These are phyloP conservation scores for Ramularia endophylla DNA, from an alignment of 2,329 filamentous ascomycete genomes.

Conservation along the genomic window DNA sequence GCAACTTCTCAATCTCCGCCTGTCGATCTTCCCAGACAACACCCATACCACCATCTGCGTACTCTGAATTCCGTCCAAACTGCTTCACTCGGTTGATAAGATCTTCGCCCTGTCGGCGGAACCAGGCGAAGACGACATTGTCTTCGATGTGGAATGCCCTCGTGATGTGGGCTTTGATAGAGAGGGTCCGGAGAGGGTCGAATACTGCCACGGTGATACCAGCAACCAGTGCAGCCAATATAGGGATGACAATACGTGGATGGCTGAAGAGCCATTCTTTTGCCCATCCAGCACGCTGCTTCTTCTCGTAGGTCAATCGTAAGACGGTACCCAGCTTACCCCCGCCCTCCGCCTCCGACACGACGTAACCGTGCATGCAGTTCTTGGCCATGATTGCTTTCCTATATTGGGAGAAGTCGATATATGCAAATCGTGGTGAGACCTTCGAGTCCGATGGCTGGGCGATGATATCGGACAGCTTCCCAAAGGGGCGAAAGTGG, in stretches of 20 bases:
- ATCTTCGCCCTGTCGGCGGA: conserved; percentile 65
- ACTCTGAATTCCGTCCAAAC: conserved; percentile 33
- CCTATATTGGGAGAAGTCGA: conserved; percentile 68
- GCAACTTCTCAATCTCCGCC: conserved; percentile 72
- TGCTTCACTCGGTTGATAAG: conserved; percentile 50
- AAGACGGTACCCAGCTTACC: conserved; percentile 71
- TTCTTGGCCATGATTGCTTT: conserved; percentile 85
- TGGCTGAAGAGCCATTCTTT: conserved; percentile 85
- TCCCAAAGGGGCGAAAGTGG: conserved; percentile 84
- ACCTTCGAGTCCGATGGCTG: conserved; percentile 84
- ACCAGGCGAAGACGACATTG: conserved; percentile 71
- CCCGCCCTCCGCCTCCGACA: conserved; percentile 62
- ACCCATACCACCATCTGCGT: conserved; percentile 62
- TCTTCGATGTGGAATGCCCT: conserved; percentile 68
- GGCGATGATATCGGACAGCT: conserved; percentile 75
- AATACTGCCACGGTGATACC: conserved; percentile 82
- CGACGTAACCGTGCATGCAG: conserved; percentile 78
- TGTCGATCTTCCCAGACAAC: conserved; percentile 86
- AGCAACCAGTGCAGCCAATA: conserved; percentile 73
- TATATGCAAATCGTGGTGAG: conserved; percentile 68
- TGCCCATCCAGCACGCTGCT: conserved; percentile 69
- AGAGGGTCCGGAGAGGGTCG: conserved; percentile 90
- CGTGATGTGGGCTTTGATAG: conserved; percentile 82
- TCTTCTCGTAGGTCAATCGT: conserved; percentile 76
- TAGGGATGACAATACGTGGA: conserved; percentile 79